phyloP scores from a whole-genome alignment of 345 rosid species.

The Brassica juncea region DNA sequence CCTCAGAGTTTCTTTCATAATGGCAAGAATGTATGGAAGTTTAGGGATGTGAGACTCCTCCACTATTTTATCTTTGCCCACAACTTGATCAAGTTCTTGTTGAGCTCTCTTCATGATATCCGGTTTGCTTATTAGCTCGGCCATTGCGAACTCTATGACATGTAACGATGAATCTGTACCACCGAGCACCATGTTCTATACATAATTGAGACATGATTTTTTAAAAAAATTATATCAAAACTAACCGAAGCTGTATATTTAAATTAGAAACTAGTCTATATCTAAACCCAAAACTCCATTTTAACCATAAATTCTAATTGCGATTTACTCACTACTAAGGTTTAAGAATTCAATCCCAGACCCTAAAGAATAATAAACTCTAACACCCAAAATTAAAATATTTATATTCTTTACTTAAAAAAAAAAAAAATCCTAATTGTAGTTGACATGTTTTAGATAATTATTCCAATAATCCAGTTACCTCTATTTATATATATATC shows the following conservation, averaged over 20 bases:
- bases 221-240: background rate
- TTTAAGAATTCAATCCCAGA: background rate
- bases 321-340: background rate
- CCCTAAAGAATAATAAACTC: background rate
- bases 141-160: constrained; percentile 23
- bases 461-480: background rate
- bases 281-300: too few relatives aligned
- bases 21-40: constrained; percentile 16
- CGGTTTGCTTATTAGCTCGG: constrained; percentile 2
- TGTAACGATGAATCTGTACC: constrained; percentile 16
- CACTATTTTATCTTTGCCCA: constrained; percentile 11
- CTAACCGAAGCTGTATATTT: too few relatives aligned
- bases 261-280: too few relatives aligned
- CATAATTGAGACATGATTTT: background rate
- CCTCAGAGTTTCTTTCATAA: constrained; percentile 22
- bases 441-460: background rate
- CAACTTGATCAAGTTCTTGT: constrained; percentile 17
- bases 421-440: background rate
- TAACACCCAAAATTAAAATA: background rate
- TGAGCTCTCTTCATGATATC: constrained; percentile 16
- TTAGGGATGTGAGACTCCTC: constrained; percentile 11
- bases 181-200: constrained; percentile 20
- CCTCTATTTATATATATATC: too few relatives aligned
- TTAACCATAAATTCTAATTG: too few relatives aligned
- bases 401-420: background rate